phyloP scores from a whole-genome alignment of 2,329 filamentous ascomycete genomes.

The Cladosporium sp. region DNA sequence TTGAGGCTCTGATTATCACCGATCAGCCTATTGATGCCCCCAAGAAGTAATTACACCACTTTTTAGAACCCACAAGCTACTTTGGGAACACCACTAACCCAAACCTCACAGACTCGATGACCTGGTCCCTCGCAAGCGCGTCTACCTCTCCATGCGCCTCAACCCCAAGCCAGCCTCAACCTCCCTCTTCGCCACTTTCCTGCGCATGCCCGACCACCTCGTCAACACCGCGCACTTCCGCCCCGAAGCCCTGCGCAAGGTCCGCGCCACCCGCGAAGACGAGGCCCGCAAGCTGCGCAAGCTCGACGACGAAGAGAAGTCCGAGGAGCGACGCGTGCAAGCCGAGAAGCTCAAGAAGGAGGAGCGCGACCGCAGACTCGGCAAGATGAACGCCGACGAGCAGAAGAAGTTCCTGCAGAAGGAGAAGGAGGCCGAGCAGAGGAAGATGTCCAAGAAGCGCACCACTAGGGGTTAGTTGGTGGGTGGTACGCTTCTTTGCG shows the following conservation, averaged over 20 bases:
- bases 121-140: slow-evolving; percentile 78
- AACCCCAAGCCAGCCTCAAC: slow-evolving; percentile 62
- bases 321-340: slow-evolving; percentile 57
- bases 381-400: slow-evolving; percentile 64
- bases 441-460: slow-evolving; percentile 63
- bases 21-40: slow-evolving; percentile 91
- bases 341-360: slow-evolving; percentile 72
- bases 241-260: slow-evolving; percentile 80
- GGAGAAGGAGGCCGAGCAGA: slow-evolving; percentile 75
- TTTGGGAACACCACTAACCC: neutral
- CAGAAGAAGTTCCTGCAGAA: slow-evolving; percentile 66
- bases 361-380: slow-evolving; percentile 70
- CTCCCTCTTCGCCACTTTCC: slow-evolving; percentile 73
- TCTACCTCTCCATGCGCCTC: slow-evolving; percentile 73
- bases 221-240: slow-evolving; percentile 80
- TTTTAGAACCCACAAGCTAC: neutral
- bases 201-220: slow-evolving; percentile 81
- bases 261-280: slow-evolving; percentile 76
- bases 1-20: slow-evolving; percentile 84
- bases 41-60: slow-evolving; percentile 64
- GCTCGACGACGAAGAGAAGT: slow-evolving; percentile 69
- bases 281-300: slow-evolving; percentile 78
- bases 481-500: neutral
- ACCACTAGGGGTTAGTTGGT: slow-evolving; percentile 50
- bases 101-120: slow-evolving; percentile 69